Conservation (phyloP, 768 basidiomycete species). For the Kwoniella mangroviensis region DNA sequence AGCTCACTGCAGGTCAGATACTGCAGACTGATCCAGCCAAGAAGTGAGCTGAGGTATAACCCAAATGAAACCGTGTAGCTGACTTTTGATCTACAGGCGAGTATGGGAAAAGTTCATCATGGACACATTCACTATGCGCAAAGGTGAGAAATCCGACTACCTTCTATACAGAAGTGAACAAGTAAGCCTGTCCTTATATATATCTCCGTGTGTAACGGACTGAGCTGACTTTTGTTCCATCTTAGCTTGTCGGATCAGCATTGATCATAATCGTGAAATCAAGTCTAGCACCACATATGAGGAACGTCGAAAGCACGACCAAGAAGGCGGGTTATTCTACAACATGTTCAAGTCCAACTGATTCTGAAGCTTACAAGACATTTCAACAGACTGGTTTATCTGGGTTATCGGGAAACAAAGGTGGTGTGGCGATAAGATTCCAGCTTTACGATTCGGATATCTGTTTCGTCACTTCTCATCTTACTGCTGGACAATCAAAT, state of each 20-base stretch:
- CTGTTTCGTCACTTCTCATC: constrained; percentile 93
- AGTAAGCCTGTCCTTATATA: constrained; percentile 61
- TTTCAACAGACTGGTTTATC: constrained; percentile 60
- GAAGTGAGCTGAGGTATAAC: constrained; percentile 62
- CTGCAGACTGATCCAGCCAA: constrained; percentile 94
- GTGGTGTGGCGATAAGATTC: constrained; percentile 89
- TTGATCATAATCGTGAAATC: constrained; percentile 81
- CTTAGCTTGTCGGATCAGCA: constrained; percentile 96
- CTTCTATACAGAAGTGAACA: constrained; percentile 90
- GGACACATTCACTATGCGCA: constrained; percentile 74
- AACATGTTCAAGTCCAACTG: not conserved
- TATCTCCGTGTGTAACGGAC: no score
- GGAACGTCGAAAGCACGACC: constrained; percentile 88
- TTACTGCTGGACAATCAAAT: constrained; percentile 93
- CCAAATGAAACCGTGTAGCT: not conserved
- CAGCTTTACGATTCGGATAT: constrained; percentile 89
- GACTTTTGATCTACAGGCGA: constrained; percentile 63
- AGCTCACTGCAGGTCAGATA: constrained; percentile 96
- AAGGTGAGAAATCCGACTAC: constrained; percentile 73
- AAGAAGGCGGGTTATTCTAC: constrained; percentile 71
- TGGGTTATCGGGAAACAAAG: constrained; percentile 85
- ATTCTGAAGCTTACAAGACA: not conserved
- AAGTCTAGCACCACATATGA: constrained; percentile 75
- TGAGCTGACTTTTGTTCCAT: no score
- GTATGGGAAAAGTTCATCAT: constrained; percentile 84